phyloP scores from a whole-genome alignment of 1,284 basidiomycete species.

The Cutaneotrichosporon dermatis region DNA sequence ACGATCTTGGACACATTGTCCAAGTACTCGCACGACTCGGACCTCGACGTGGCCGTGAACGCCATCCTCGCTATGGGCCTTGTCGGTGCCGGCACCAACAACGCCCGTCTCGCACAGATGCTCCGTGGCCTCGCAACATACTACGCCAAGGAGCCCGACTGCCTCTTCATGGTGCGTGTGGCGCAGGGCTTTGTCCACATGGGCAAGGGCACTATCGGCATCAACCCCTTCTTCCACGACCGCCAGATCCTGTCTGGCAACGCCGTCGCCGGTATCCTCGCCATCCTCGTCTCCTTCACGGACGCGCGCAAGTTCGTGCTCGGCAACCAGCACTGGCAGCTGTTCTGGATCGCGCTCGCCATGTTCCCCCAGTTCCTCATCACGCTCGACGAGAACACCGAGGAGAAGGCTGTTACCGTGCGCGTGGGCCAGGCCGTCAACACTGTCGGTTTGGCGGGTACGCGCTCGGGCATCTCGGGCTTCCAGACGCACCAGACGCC shows the following conservation, averaged over 20 bases:
- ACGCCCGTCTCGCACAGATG: constrained; percentile 96
- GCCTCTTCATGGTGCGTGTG: constrained; percentile 92
- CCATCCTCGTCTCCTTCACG: constrained; percentile 85
- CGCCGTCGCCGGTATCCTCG: constrained; percentile 85
- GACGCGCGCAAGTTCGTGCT: constrained; percentile 91
- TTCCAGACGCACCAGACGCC: constrained; percentile 98
- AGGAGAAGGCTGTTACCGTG: constrained; percentile 80
- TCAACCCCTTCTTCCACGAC: constrained; percentile 96
- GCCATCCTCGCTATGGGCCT: constrained; percentile 99
- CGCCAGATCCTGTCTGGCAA: constrained; percentile 83
- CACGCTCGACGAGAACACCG: constrained; percentile 86
- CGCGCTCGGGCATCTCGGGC: constrained; percentile 43
- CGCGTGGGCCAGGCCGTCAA: constrained; percentile 78
- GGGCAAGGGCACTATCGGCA: constrained; percentile 98
- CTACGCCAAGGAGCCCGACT: constrained; percentile 96
- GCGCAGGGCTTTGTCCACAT: constrained; percentile 96
- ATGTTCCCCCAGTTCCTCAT: constrained; percentile 99
- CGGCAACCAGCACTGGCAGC: constrained; percentile 97
- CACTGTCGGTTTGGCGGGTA: constrained; percentile 48
- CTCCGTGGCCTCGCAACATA: constrained; percentile 92
- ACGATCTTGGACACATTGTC: constrained; percentile 94
- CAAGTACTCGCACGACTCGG: constrained; percentile 99
- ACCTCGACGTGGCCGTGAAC: constrained; percentile 90
- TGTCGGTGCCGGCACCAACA: constrained; percentile 96
- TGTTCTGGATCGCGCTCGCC: constrained; percentile 88